Evolutionary conservation across 495 filamentous ascomycete genomes (phyloP).

Genomic region (Xylaria nigripes): DNA sequence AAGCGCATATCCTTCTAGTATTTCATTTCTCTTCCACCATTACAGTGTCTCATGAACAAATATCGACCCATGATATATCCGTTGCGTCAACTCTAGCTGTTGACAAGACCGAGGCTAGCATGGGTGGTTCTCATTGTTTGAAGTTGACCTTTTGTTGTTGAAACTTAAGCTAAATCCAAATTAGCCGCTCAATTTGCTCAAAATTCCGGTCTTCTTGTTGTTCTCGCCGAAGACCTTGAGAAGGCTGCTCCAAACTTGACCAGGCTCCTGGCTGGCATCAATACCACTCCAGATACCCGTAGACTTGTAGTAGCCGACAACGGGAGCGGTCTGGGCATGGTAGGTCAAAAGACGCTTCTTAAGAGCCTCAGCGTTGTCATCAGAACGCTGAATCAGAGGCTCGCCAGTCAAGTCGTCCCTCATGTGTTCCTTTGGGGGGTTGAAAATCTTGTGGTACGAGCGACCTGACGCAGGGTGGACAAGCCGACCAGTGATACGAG

Average conservation of each 20-base stretch:
- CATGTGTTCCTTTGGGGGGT: conserved; percentile 92
- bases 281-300: conserved; percentile 94
- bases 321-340: conserved; percentile 86
- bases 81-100: not conserved
- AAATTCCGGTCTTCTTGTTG: conserved; percentile 34
- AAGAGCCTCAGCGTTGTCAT: conserved; percentile 96
- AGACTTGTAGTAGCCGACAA: conserved; percentile 92
- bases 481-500: conserved; percentile 92
- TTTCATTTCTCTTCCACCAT: not conserved
- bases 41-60: not conserved
- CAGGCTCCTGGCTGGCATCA: conserved; percentile 93
- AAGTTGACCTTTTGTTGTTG: not conserved
- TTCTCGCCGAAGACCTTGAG: conserved; percentile 75
- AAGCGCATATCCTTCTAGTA: conserved; percentile 4
- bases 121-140: not conserved
- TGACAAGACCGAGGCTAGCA: conserved; percentile 4
- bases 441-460: conserved; percentile 96
- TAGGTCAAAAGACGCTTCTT: conserved; percentile 93
- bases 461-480: conserved; percentile 93
- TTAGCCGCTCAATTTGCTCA: conserved; percentile 40
- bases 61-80: not conserved
- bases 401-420: conserved; percentile 96
- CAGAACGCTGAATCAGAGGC: conserved; percentile 88
- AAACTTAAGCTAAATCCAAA: conserved; percentile 6
- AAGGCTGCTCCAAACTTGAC: conserved; percentile 89